Evolutionary conservation across 129 eudicot species (phyloP), one percentile per base, ranked within the genome.

Genomic region (Cynara cardunculus): DNA sequence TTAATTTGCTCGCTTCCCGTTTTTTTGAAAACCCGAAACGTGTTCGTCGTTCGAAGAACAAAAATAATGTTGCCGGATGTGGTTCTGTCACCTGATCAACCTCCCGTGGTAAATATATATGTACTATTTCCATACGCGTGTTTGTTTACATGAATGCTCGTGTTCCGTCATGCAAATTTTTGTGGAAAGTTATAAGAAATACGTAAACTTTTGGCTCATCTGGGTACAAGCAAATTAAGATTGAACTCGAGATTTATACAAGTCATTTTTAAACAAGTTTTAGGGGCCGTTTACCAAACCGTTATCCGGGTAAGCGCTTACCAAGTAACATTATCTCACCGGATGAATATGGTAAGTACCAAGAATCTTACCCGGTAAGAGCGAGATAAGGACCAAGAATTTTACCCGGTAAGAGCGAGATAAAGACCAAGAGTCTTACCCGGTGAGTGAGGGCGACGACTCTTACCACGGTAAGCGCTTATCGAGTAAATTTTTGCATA

Each of bases 11-110:
- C 37, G 24, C 62, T 46, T 62, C 3, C 37, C 5, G 25, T 73
- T 18, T 35, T 71, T 5, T 4, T 13, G 30, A 72, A 80, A 80
- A 80, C 32, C 37, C 24, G 1, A 35, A 80, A 59, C 12, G 27
- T 35, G 66, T 34, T 80, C 56, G 16, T 80, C 19, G 37, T 35
- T 71, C 11, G 53, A 34, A 28, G 67, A 69, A 79, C 25, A 73
- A 80, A 53, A 74, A 86, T 31, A 75, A 89, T 82, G 87, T 44
- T 85, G 80, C 80, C 37, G 34, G 77, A 84, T 73, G 77, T 80
- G 85, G 84, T 80, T 80, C 79, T 56, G 71, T 84, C 93, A 75
- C 80, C 75, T 7, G 87, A 82, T 30, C 90, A 87, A 77, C 85
- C 76, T 73, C 72, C 71, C 41, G 70, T 83, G 81, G 87, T 85